Percentiles rank a stretch among this genome's conserved stretches.
phyloP scores from a whole-genome alignment of 331 rosid genomes.

The Acacia concinna region DNA sequence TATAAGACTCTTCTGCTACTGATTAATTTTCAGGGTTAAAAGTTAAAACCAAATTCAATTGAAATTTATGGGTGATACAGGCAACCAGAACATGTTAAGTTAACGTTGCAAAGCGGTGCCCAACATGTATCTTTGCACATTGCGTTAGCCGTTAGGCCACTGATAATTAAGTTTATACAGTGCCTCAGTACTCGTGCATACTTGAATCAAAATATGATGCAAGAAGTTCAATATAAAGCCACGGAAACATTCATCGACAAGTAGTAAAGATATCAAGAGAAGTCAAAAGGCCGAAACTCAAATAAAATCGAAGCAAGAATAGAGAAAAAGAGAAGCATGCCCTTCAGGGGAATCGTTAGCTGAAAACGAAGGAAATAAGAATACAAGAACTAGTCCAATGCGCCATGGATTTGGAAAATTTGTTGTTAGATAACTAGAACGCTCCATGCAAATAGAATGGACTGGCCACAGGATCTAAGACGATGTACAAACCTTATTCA shows the following conservation, averaged over 20 bases:
- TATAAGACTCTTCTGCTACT: neutral
- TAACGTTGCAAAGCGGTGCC: conserved; percentile 48
- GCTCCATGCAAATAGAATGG: neutral
- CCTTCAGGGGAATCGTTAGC: neutral
- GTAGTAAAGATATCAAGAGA: too few species aligned
- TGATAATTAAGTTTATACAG: neutral
- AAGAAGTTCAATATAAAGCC: neutral
- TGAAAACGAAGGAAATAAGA: neutral
- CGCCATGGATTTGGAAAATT: too few species aligned
- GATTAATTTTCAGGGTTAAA: neutral
- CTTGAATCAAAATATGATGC: neutral
- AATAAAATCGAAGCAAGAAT: neutral
- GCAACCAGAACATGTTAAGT: conserved; percentile 39
- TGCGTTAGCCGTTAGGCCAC: neutral
- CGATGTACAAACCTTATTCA: neutral
- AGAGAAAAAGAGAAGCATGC: neutral
- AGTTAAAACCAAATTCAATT: neutral
- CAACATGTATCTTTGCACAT: conserved; percentile 35
- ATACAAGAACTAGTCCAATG: neutral
- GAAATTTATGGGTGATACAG: conserved; percentile 42
- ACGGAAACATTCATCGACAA: neutral
- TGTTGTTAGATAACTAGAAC: too few species aligned
- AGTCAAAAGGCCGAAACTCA: neutral
- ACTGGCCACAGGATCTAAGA: neutral
- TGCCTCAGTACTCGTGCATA: neutral